Evolutionary conservation across 768 basidiomycete species (phyloP), one percentile per base, ranked within the genome.

Genomic region (Astraeus odoratus): DNA sequence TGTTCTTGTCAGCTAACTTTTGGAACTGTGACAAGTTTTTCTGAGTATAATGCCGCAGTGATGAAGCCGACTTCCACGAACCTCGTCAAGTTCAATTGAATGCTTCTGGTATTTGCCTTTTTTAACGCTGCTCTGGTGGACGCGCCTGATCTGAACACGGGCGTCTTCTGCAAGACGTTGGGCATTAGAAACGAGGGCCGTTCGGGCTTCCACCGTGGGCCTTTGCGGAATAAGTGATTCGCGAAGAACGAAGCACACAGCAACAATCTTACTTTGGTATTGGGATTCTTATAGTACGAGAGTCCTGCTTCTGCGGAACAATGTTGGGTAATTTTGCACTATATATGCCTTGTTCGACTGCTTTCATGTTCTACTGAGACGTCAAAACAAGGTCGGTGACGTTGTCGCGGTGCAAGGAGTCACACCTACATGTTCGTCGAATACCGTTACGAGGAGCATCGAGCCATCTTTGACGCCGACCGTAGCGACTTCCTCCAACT

Each of bases 391-490:
- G 55, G 42, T 25, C 20, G 45, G 42, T 29, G 0, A 29, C 29
- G 20, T 10, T 3, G 18, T 31, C 34, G 36, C 26, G 30, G 25
- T 10, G 19, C 31, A 13, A 34, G 27, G 34, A 10, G 16, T 12
- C 12, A 6, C 2, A 65, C 79, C 69, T 60, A 91, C 89, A 58
- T 78, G 68, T 58, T 87, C 83, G 43, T 91, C 83, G 55, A 87
- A 90, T 24, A 87, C 70, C 3, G 85, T 87, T 9, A 92, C 71
- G 20, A 91, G 51, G 46, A 92, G 65, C 43, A 75, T 74, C 5
- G 83, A 76, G 1, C 89, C 89, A 42, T 92, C 86, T 49, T 81
- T 71, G 30, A 92, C 79, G 7, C 89, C 88, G 16, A 92, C 76
- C 0, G 88, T 89, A 1, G 89, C 83, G 20, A 91, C 58, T 43